Evolutionary conservation across 75 land plant species (phyloP).

Genomic region (Adiantum capillusveneris): DNA sequence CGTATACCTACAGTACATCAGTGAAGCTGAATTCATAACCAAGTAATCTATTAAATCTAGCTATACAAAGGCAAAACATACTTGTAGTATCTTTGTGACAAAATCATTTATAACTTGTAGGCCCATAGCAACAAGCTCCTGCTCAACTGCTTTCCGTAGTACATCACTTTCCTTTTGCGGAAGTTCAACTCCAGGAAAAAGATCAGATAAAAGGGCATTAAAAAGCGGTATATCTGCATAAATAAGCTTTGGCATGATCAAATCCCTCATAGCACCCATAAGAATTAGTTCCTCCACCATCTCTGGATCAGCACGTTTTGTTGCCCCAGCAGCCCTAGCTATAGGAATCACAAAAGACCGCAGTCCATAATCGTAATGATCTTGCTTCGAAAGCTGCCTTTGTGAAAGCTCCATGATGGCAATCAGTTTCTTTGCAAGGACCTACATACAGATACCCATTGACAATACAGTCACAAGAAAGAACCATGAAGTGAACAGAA

Average conservation of each 20-base stretch:
- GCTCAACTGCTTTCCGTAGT: slow-evolving; percentile 17
- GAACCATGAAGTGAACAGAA: background rate
- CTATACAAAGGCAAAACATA: background rate
- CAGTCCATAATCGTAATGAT: slow-evolving; percentile 32
- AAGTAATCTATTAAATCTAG: background rate
- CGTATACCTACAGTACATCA: slow-evolving; percentile 13
- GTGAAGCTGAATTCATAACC: background rate
- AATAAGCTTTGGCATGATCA: slow-evolving; percentile 31
- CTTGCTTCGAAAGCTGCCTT: slow-evolving; percentile 30
- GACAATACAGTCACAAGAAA: slow-evolving; percentile 1
- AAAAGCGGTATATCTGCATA: slow-evolving; percentile 31
- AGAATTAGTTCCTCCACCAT: slow-evolving; percentile 23
- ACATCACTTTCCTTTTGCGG: slow-evolving; percentile 22
- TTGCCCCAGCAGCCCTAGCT: slow-evolving; percentile 28
- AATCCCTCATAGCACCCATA: slow-evolving; percentile 26
- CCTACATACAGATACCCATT: no score
- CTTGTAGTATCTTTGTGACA: slow-evolving; percentile 23
- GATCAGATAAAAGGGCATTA: slow-evolving; percentile 15
- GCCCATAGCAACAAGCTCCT: slow-evolving; percentile 15
- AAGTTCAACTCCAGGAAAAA: slow-evolving; percentile 29
- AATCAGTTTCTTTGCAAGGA: slow-evolving; percentile 24
- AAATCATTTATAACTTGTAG: slow-evolving; percentile 26
- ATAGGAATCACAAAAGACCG: slow-evolving; percentile 34
- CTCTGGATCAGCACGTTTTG: slow-evolving; percentile 26
- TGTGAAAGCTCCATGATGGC: slow-evolving; percentile 36